Conservation (phyloP, 371 early-diverging fungal species). For the Rhizopus delemar region DNA sequence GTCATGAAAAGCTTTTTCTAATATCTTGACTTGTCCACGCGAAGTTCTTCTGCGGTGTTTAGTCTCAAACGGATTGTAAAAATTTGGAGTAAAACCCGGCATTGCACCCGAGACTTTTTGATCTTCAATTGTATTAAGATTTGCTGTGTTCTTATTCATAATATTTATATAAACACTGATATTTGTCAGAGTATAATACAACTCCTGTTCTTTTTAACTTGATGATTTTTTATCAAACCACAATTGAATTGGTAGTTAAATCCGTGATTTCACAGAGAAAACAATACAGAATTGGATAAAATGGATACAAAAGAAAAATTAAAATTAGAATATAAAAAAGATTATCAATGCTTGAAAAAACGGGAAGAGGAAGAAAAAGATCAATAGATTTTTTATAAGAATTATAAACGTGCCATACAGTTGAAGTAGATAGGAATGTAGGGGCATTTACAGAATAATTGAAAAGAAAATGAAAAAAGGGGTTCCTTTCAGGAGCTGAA, state of each 20-base stretch:
- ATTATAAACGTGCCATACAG: not conserved
- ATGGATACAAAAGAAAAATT: not conserved
- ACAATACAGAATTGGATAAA: not conserved
- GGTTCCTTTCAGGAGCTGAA: not conserved
- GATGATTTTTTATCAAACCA: no score
- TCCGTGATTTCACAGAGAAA: no score
- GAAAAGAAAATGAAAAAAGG: not conserved
- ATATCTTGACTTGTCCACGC: slow-evolving; percentile 63
- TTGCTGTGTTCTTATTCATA: not conserved
- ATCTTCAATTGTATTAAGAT: not conserved
- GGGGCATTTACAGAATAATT: not conserved
- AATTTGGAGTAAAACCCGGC: slow-evolving; percentile 58
- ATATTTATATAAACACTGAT: not conserved
- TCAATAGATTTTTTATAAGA: not conserved
- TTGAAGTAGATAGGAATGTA: not conserved
- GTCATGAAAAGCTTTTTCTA: slow-evolving; percentile 68
- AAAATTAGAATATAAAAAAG: not conserved
- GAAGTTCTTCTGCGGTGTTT: slow-evolving; percentile 75
- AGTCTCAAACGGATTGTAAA: slow-evolving; percentile 76
- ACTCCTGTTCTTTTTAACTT: no score
- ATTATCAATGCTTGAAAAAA: not conserved
- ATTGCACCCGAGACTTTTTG: not conserved
- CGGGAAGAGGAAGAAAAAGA: not conserved
- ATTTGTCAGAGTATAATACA: no score
- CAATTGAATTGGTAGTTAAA: no score